phyloP scores from a whole-genome alignment of 352 stramenopile genomes.

The Elongisporangium senticosum region DNA sequence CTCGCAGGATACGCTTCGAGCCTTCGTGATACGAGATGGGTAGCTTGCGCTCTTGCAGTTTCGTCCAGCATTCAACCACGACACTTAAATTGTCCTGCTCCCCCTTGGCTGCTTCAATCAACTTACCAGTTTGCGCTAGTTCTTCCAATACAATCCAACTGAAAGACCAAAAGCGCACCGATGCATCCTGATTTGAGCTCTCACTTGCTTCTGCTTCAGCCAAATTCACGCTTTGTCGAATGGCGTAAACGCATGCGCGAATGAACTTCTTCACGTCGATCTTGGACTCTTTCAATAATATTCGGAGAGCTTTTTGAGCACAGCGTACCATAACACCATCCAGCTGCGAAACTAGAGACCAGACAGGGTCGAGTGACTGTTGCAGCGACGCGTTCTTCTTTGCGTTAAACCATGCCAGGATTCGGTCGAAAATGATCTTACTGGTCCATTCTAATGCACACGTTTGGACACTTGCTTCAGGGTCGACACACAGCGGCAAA shows the following conservation, averaged over 20 bases:
- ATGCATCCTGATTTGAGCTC: constrained; percentile 13
- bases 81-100: constrained; percentile 60
- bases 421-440: constrained; percentile 56
- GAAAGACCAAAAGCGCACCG: constrained; percentile 63
- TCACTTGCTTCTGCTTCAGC: constrained; percentile 18
- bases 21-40: constrained; percentile 65
- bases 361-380: constrained; percentile 35
- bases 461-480: constrained; percentile 70
- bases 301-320: constrained; percentile 61
- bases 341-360: constrained; percentile 60
- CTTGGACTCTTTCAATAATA: constrained; percentile 64
- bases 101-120: constrained; percentile 45
- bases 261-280: constrained; percentile 50
- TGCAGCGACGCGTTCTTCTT: constrained; percentile 23
- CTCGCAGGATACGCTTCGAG: constrained; percentile 76
- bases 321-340: constrained; percentile 77
- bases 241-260: constrained; percentile 53
- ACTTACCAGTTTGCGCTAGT: constrained; percentile 48
- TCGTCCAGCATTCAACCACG: constrained; percentile 80
- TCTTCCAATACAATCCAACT: constrained; percentile 84
- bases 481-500: constrained; percentile 74
- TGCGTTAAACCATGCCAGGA: constrained; percentile 53
- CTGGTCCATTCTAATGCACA: constrained; percentile 51
- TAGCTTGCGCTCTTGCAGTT: constrained; percentile 60
- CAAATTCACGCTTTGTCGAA: constrained; percentile 49